Conservation (phyloP, 371 early-diverging fungal genomes). For the Lichtheimia ramosa region DNA sequence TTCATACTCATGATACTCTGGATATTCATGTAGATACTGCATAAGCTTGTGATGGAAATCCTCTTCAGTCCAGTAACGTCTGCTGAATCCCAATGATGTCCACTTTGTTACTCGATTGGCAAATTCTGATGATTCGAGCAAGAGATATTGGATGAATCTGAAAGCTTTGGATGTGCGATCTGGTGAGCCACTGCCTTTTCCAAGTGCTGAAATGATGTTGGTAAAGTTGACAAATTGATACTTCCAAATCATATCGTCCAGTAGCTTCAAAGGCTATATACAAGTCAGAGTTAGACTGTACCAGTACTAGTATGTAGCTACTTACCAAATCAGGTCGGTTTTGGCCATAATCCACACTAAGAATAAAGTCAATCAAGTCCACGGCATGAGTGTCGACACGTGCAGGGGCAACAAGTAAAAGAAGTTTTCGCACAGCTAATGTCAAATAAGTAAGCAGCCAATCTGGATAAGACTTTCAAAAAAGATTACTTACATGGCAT, state of each 20-base stretch:
- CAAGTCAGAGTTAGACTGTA: not conserved
- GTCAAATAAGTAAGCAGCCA: not conserved
- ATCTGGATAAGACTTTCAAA: not conserved
- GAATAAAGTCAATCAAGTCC: slow-evolving; percentile 65
- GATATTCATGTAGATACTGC: slow-evolving; percentile 63
- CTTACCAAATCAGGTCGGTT: slow-evolving; percentile 35
- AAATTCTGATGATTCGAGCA: slow-evolving; percentile 65
- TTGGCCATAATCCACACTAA: slow-evolving; percentile 42
- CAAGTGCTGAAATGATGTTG: slow-evolving; percentile 70
- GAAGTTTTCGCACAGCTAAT: slow-evolving; percentile 61
- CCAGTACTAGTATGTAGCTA: not conserved
- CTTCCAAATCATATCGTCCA: slow-evolving; percentile 75
- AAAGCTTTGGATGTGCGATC: slow-evolving; percentile 49
- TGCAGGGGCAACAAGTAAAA: slow-evolving; percentile 68
- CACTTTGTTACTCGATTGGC: slow-evolving; percentile 63
- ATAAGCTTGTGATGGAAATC: slow-evolving; percentile 66
- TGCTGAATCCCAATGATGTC: slow-evolving; percentile 63
- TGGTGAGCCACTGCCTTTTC: slow-evolving; percentile 60
- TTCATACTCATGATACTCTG: slow-evolving; percentile 78
- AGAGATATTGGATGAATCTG: slow-evolving; percentile 54
- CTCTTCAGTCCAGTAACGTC: slow-evolving; percentile 75
- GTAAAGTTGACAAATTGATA: slow-evolving; percentile 71
- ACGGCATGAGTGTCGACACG: slow-evolving; percentile 69
- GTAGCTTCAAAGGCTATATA: slow-evolving; percentile 36
- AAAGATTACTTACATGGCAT: slow-evolving; percentile 28